phyloP scores from a whole-genome alignment of 164 flowering plant species.

The Echeveria elegans region DNA sequence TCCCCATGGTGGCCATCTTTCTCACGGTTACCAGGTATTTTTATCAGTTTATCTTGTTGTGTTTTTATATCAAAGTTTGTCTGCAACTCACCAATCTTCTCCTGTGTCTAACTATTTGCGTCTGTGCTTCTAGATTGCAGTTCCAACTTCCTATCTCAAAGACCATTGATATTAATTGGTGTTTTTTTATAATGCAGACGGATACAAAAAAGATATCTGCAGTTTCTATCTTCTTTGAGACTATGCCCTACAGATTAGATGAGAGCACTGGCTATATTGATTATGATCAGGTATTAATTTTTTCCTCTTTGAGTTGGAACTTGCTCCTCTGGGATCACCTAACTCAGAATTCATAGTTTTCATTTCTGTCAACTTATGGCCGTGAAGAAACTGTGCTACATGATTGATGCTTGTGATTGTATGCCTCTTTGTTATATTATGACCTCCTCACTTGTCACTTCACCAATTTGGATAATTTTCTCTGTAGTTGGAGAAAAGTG shows the following conservation, averaged over 20 bases:
- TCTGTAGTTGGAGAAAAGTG: constrained; percentile 87
- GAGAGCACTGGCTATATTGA: constrained; percentile 72
- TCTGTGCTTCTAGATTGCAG: not conserved
- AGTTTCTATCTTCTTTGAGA: constrained; percentile 71
- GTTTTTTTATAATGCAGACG: constrained; percentile 37
- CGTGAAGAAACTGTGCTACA: not conserved
- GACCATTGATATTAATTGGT: not conserved
- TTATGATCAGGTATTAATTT: constrained; percentile 51
- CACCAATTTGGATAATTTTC: not conserved
- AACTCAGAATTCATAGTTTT: not conserved
- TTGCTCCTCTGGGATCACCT: not conserved
- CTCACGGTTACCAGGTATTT: constrained; percentile 89
- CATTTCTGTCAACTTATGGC: not conserved
- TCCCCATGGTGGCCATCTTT: constrained; percentile 96
- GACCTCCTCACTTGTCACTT: not conserved
- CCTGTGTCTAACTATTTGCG: not conserved
- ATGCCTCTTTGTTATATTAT: not conserved
- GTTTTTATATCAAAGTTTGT: not conserved
- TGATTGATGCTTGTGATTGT: not conserved
- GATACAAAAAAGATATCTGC: constrained; percentile 84
- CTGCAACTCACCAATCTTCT: not conserved
- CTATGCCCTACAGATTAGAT: constrained; percentile 76
- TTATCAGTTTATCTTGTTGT: not conserved
- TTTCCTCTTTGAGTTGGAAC: constrained; percentile 2
- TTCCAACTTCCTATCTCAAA: not conserved